Conservation (phyloP, 345 rosid genomes). For the Reutealis trisperma region DNA sequence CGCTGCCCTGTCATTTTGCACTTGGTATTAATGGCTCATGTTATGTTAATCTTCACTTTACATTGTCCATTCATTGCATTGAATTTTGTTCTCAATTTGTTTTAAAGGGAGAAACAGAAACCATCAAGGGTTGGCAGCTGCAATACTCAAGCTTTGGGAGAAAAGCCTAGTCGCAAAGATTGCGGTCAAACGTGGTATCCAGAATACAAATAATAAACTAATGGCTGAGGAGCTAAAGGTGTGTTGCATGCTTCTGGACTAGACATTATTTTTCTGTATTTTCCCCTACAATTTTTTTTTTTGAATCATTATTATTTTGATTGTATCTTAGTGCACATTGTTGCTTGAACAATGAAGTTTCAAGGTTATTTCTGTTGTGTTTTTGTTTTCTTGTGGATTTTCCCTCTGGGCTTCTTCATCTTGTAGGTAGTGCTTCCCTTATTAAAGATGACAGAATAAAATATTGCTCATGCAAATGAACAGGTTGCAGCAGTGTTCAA, state of each 20-base stretch:
- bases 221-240: slow-evolving; percentile 98
- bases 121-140: slow-evolving; percentile 93
- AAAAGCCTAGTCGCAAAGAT: slow-evolving; percentile 81
- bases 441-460: background rate
- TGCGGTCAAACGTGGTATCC: slow-evolving; percentile 95
- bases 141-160: slow-evolving; percentile 93
- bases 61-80: slow-evolving; percentile 17
- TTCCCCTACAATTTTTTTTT: background rate
- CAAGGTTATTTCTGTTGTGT: background rate
- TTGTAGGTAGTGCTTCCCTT: background rate
- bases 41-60: slow-evolving; percentile 12
- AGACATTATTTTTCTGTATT: background rate
- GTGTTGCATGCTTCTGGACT: slow-evolving; percentile 19
- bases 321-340: background rate
- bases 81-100: slow-evolving; percentile 27
- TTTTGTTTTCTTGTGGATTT: background rate
- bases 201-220: slow-evolving; percentile 93
- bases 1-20: slow-evolving; percentile 96
- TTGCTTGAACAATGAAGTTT: slow-evolving; percentile 8
- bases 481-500: background rate
- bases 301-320: background rate
- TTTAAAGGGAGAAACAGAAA: slow-evolving; percentile 85
- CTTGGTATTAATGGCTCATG: slow-evolving; percentile 57
- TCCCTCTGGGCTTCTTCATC: background rate
- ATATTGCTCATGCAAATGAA: background rate